Base-by-base conservation (phyloP, 176 grass and related monocot species). In the Rhynchospora breviuscula region DNA sequence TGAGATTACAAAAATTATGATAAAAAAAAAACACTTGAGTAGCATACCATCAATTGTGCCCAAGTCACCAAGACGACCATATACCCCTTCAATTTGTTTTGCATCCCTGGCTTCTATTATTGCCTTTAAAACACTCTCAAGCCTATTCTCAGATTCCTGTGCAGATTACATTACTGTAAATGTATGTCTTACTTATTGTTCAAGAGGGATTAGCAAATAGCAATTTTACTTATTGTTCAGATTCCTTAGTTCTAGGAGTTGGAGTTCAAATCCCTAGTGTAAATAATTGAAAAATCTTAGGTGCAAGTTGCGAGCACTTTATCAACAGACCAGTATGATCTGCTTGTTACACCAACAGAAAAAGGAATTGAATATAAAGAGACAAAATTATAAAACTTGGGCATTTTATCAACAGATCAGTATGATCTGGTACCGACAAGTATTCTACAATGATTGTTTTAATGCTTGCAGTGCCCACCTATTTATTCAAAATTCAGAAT, bases 101-200 rank as follows among this genome's bases (percentile, higher is more conserved):
- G 93, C 91, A 73, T 98, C 96, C 66, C 93, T 98, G 10, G 93
- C 93, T 89, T 94, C 90, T 74, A 98, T 67, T 84, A 98, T 90
- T 88, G 90, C 93, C 89, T 88, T 95, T 82, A 95, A 70, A 88
- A 93, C 91, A 80, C 85, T 65, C 58, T 85, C 88, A 85, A 87
- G 89, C 70, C 79, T 95, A 84, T 88, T 95, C 80, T 98, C 96
- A 82, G 91, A 90, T 90, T 98, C 89, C 70, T 87, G 66, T 59
- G 84, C 87, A 69, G 84, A 63, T 84, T 83, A 86, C 59, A 98
- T 91, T 86, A 95, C 96, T 19, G 89, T 69, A 65, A 98, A 74
- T 87, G 89, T 93, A 74, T 98, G 91, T 84, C 90, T 93, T 29
- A 91, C 89, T 66, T 58, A 83, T 93, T 98, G 93, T 85, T 95